Conservation (phyloP, 2,329 filamentous ascomycete species). For the Aspergillus sp. region DNA sequence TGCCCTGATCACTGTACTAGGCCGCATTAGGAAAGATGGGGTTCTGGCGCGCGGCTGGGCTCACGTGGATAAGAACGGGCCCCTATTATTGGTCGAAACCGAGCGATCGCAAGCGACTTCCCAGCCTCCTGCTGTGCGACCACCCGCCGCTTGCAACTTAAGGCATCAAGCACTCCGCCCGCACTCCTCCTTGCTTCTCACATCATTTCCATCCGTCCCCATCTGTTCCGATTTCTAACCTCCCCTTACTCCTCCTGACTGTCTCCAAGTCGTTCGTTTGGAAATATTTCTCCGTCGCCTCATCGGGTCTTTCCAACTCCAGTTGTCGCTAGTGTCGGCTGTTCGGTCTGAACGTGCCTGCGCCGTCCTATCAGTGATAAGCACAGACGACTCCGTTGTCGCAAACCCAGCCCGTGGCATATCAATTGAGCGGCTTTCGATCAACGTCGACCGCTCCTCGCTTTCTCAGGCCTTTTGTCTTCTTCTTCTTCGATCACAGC, state of each 20-base stretch:
- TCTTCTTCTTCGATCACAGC: background rate
- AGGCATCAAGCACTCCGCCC: conserved; percentile 23
- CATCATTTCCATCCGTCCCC: conserved; percentile 9
- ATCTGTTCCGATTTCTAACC: conserved; percentile 6
- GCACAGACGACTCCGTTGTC: conserved; percentile 10
- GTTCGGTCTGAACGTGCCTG: conserved; percentile 11
- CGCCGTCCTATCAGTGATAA: conserved; percentile 29
- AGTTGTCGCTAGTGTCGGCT: conserved; percentile 6
- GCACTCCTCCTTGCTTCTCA: conserved; percentile 19
- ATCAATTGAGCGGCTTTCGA: background rate
- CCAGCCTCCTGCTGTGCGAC: conserved; percentile 23
- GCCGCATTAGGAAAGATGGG: conserved; percentile 9
- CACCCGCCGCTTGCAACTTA: conserved; percentile 21
- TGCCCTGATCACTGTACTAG: conserved; percentile 14
- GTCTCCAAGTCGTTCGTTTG: conserved; percentile 7
- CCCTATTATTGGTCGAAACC: conserved; percentile 18
- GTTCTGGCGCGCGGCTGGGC: conserved; percentile 24
- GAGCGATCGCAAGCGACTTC: conserved; percentile 17
- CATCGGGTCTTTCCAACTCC: conserved; percentile 4
- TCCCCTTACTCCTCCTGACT: conserved; percentile 14
- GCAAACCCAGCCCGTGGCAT: background rate
- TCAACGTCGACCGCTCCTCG: too few species aligned
- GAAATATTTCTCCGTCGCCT: background rate
- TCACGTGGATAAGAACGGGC: conserved; percentile 22
- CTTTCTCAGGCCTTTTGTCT: background rate